Evolutionary conservation across 768 basidiomycete genomes (phyloP).

Genomic region (Suillus bovinus): DNA sequence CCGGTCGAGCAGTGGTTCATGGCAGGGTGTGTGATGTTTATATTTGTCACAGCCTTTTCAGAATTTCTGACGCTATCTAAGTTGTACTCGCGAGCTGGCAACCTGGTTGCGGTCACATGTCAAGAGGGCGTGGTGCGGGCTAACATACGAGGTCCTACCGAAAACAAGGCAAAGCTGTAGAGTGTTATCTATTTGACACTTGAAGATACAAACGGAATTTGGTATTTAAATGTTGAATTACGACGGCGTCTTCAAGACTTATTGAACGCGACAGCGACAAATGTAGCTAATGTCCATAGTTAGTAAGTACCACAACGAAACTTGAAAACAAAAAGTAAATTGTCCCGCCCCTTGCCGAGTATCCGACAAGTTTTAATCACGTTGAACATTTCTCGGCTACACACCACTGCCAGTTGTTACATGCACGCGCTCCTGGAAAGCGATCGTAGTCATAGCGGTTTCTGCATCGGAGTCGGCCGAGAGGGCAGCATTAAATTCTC

Average conservation of each 20-base stretch:
- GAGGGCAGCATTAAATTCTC: neutral
- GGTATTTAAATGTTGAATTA: neutral
- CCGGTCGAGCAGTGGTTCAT: conserved; percentile 68
- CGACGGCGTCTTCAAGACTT: neutral
- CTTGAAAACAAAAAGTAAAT: neutral
- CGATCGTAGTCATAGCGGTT: neutral
- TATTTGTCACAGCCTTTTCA: neutral
- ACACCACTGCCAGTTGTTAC: neutral
- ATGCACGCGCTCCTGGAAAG: neutral
- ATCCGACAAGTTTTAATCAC: neutral
- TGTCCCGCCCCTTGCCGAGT: neutral
- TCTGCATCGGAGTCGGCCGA: neutral
- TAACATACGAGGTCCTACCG: conserved; percentile 44
- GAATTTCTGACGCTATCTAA: conserved; percentile 26
- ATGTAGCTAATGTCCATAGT: neutral
- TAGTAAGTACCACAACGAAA: neutral
- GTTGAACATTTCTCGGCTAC: neutral
- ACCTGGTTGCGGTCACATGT: conserved; percentile 69
- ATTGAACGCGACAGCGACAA: neutral
- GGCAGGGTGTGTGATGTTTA: conserved; percentile 54
- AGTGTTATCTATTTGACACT: neutral
- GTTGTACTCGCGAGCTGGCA: conserved; percentile 71
- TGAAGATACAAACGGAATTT: neutral
- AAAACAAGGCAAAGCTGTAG: conserved; percentile 37
- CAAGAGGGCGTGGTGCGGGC: conserved; percentile 82